Base-by-base conservation (phyloP, 257 asterid genomes). In the Jasminum sambac region DNA sequence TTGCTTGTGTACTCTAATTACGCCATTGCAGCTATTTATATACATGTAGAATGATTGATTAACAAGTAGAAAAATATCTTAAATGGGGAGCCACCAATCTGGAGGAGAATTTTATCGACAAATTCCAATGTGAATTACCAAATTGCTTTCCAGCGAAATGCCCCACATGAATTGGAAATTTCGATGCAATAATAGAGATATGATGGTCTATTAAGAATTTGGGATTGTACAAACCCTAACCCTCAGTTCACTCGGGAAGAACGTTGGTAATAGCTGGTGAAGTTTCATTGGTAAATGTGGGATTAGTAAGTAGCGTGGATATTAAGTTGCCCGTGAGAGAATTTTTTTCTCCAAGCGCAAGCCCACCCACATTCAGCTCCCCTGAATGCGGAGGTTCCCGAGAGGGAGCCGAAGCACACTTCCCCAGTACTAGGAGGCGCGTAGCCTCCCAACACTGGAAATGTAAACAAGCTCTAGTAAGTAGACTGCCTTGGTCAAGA, bases 141-240 rank as follows among this genome's bases (percentile, higher is more conserved):
- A 30, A 30, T 30, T 30, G 36, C 36, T 30, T 30, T 30, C 36
- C 36, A 30, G 36, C 36, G 4, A 30, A 30, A 30, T 30, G 1
- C 36, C 77, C 69, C 68, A 71, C 73, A 8, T 8, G 40, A 14
- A 68, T 80, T 82, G 83, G 75, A 82, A 72, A 42, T 63, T 61
- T 70, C 83, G 72, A 79, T 71, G 71, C 8, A 23, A 37, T 46
- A 40, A 57, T 50, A 48, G 72, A 65, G 64, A 48, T 8, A 48
- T n/a, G 17, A 48, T 5, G n/a, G 24, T 16, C 17, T 19, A 63
- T 13, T 7, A 58, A 75, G 67, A 66, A 68, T 59, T 44, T 46
- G 52, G 71, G 44, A 26, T 44, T 44, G 52, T 43, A 17, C 19
- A 83, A 71, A 86, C 85, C 12, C 77, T 57, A 77, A 76, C 65